Conservation (phyloP, 305 asterid species). For the Vinca major region DNA sequence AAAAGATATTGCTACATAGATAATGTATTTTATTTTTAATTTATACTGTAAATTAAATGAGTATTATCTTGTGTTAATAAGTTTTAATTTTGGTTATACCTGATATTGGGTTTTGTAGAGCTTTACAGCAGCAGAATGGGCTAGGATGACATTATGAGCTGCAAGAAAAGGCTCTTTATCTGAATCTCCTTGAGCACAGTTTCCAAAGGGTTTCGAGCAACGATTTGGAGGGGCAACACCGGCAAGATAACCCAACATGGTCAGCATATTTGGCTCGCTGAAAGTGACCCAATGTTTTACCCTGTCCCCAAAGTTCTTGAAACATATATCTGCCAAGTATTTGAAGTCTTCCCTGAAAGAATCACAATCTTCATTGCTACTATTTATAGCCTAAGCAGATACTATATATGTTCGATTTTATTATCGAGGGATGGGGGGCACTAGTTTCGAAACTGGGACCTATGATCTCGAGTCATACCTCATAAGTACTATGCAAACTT, state of each 20-base stretch:
- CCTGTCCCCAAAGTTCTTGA: constrained; percentile 35
- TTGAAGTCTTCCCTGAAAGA: constrained; percentile 32
- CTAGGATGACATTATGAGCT: constrained; percentile 30
- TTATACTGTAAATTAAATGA: too few species aligned
- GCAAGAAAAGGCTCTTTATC: constrained; percentile 31
- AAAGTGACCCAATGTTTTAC: constrained; percentile 34
- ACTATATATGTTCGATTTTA: too few species aligned
- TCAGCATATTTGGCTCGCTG: constrained; percentile 25
- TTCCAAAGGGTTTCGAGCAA: constrained; percentile 29
- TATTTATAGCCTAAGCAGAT: neutral
- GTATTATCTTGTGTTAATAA: neutral
- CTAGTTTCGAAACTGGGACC: too few species aligned
- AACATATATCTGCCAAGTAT: constrained; percentile 37
- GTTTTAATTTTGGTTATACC: constrained; percentile 1
- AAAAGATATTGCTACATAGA: neutral
- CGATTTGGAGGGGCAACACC: constrained; percentile 22
- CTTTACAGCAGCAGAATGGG: constrained; percentile 36
- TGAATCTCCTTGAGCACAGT: constrained; percentile 28
- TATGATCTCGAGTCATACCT: too few species aligned
- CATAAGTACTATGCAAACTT: too few species aligned
- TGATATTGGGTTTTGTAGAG: constrained; percentile 24
- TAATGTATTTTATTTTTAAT: too few species aligned
- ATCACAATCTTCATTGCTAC: neutral
- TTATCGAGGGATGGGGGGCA: too few species aligned
- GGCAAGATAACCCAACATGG: constrained; percentile 6